phyloP scores from a whole-genome alignment of 768 basidiomycete genomes.

The Cystofilobasidium macerans region DNA sequence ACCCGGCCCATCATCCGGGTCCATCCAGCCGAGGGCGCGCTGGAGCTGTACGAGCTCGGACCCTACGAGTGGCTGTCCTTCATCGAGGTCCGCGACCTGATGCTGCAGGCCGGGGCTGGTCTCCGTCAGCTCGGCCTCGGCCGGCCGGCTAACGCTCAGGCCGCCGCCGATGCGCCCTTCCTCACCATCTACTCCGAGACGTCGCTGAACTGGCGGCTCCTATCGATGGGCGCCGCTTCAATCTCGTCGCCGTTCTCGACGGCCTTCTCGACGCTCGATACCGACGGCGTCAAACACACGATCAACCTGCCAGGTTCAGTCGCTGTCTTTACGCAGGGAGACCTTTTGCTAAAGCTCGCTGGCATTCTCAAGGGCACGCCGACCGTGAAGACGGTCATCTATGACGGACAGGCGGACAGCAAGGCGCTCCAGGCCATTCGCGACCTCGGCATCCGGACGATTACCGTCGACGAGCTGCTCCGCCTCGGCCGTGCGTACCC shows the following conservation, averaged over 20 bases:
- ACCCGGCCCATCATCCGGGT: conserved; percentile 60
- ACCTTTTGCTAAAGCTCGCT: conserved; percentile 66
- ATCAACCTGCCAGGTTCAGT: conserved; percentile 69
- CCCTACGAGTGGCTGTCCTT: conserved; percentile 59
- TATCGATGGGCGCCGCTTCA: conserved; percentile 35
- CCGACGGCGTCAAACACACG: conserved; percentile 69
- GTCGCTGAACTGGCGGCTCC: conserved; percentile 40
- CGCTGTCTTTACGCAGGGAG: conserved; percentile 85
- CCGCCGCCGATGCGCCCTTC: conserved; percentile 38
- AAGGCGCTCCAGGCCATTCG: conserved; percentile 27
- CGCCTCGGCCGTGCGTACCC: conserved; percentile 45
- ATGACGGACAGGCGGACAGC: conserved; percentile 59
- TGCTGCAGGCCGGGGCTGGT: conserved; percentile 52
- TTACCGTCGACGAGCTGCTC: conserved; percentile 61
- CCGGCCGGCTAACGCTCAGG: conserved; percentile 44
- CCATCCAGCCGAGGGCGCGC: conserved; percentile 73
- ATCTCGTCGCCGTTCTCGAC: conserved; percentile 79
- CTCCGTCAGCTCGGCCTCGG: conserved; percentile 58
- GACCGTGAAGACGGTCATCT: conserved; percentile 65
- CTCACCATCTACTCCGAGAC: conserved; percentile 88
- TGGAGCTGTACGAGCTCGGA: conserved; percentile 41
- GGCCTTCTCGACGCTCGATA: conserved; percentile 87
- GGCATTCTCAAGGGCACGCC: conserved; percentile 63
- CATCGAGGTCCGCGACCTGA: conserved; percentile 55
- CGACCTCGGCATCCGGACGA: conserved; percentile 50